Evolutionary conservation across 306 rosid genomes (phyloP), one percentile per base, ranked within the genome.

Genomic region (Urtica urens): DNA sequence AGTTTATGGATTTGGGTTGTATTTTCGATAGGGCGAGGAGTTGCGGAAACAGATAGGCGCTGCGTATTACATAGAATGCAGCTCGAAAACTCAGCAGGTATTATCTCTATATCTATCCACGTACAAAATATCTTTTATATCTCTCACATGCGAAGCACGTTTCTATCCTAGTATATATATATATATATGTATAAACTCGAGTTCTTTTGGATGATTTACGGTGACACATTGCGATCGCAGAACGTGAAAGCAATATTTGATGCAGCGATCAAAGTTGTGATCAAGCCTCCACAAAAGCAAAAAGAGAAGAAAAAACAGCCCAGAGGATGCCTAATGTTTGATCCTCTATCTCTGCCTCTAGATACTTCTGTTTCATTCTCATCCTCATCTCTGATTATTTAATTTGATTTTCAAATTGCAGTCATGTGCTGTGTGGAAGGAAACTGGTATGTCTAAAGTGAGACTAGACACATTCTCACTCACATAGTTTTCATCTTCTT

Each of bases 41-140:
- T 93, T 88, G 26, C 81, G 88, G 21, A 88, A 78, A 57, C 86
- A 83, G 66, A 81, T 83, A 25, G 96, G 93, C 35, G 93, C 88
- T 31, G 46, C 73, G 15, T 80, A 65, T 64, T 88, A 88, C 22
- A 68, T 83, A 28, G 96, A 88, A 62, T 83, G 96, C 77, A 88
- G 95, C 72, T 88, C 96, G 53, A 88, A 88, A 72, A 83, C 95
- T 55, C 96, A 88, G 83, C 95, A 88, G 88, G 96, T 69, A 59
- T 21, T 47, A 9, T 28, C 17, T 17, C 12, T 8, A 46, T 9
- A 46, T 0, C 0, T 5, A 12, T 23, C 10, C 6, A 6, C 22
- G 23, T 21, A 43, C n/a, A n/a, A n/a, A n/a, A n/a, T n/a, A n/a
- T n/a, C n/a, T n/a, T n/a, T n/a, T n/a, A n/a, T n/a, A n/a, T n/a